Base-by-base conservation (phyloP, 169 alveolate genomes). In the Cryptosporidium ubiquitum region DNA sequence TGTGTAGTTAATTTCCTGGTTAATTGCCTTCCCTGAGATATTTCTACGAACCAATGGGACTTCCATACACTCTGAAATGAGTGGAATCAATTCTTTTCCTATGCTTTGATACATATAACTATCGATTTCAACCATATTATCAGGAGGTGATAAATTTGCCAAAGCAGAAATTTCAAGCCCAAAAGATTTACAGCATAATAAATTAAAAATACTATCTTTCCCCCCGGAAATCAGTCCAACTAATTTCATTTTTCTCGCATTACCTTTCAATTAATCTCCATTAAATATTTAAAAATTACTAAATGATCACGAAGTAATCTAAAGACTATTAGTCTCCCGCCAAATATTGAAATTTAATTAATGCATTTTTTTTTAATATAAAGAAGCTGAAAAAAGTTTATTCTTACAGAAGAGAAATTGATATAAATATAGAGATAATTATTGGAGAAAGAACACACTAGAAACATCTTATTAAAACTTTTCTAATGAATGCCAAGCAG, bases 21-120 rank as follows among this genome's bases (percentile, higher is more conserved):
- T 94, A 18, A 93, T 69, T 42, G 97, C 92, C 57, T 69, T 92
- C 42, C 98, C 98, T 69, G 60, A 75, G 51, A 94, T 94, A 42
- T 69, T 84, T 69, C 91, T 94, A 79, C 86, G 94, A 44, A 97
- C 91, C 35, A 96, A 68, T 1, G 99, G 99, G n/a, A 94, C 92
- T 33, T 94, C 98, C 84, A 97, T 84, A 68, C 99, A 96, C 92
- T 96, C 95, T 0, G 99, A 98, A 42, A 98, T 96, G n/a, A 96
- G 94, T 23, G 96, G 96, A 31, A 96, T 93, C 66, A 96, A 86
- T 74, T 95, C 98, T 39, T 97, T 95, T 0, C 99, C 99, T 10
- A 97, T 98, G 64, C 98, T 97, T 94, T 98, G 98, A 93, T 95
- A 98, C 99, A 97, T 98, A 91, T 92, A 98, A 74, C 98, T 95